Conservation (phyloP, 1,284 basidiomycete species). For the Meripilus lineatus region DNA sequence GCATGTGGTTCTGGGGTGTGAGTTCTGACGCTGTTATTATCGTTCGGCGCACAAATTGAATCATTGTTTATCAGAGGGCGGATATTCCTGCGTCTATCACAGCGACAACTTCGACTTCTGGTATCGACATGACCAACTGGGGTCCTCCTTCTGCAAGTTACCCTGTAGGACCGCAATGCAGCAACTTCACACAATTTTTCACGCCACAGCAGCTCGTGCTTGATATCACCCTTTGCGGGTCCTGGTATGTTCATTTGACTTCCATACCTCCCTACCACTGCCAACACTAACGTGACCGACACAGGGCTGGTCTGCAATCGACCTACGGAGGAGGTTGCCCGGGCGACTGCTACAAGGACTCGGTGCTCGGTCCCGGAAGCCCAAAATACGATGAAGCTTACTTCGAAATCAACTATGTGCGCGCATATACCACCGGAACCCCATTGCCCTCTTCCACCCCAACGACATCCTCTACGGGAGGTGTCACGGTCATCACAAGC, state of each 20-base stretch:
- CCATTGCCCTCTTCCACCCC: conserved; percentile 5
- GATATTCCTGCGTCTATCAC: conserved; percentile 39
- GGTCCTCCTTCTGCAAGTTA: conserved; percentile 53
- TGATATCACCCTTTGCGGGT: conserved; percentile 55
- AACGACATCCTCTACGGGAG: not conserved
- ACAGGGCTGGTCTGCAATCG: conserved; percentile 47
- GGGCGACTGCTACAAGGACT: conserved; percentile 45
- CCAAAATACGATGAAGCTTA: conserved; percentile 51
- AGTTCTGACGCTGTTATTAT: conserved; percentile 24
- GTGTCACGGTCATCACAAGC: not conserved
- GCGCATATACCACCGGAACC: conserved; percentile 33
- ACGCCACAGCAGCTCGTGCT: conserved; percentile 48
- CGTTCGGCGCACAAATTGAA: conserved; percentile 2
- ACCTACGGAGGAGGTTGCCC: conserved; percentile 29
- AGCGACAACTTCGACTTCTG: conserved; percentile 32
- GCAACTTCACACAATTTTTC: conserved; percentile 46
- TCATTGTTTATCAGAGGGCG: conserved; percentile 28
- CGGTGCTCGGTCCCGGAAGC: conserved; percentile 48
- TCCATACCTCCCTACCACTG: not conserved
- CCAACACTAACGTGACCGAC: not conserved
- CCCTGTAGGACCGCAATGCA: conserved; percentile 34
- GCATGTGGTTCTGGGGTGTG: conserved; percentile 77
- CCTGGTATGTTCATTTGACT: conserved; percentile 32
- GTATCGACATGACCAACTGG: conserved; percentile 46
- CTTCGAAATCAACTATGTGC: conserved; percentile 50